Percentiles rank a stretch among this genome's conserved stretches.
phyloP scores from a whole-genome alignment of 2,329 filamentous ascomycete species.

The Helicocarpus griseus region DNA sequence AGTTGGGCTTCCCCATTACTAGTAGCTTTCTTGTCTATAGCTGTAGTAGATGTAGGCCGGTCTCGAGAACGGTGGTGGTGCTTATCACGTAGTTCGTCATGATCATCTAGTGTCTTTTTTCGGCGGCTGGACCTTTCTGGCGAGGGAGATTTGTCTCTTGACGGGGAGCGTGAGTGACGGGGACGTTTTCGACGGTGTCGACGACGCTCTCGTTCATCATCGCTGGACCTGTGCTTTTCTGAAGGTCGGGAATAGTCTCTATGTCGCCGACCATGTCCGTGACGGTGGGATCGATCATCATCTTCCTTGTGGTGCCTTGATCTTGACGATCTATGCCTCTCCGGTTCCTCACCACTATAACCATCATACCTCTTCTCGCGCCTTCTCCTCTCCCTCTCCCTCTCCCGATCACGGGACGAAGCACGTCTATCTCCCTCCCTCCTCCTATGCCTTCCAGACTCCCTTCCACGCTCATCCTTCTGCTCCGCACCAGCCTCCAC shows the following conservation, averaged over 20 bases:
- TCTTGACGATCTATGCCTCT: constrained; percentile 7
- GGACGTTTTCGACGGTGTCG: constrained; percentile 6
- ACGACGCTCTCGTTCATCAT: constrained; percentile 6
- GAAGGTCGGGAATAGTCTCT: constrained; percentile 17
- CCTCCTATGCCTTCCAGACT: constrained; percentile 13
- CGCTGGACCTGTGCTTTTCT: constrained; percentile 15
- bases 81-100: neutral
- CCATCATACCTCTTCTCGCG: constrained; percentile 17
- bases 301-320: constrained; percentile 7
- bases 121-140: constrained; percentile 8
- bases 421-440: constrained; percentile 18
- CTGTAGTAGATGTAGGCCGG: neutral
- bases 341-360: constrained; percentile 9
- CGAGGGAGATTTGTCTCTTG: constrained; percentile 16
- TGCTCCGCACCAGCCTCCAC: constrained; percentile 17
- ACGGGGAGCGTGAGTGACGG: constrained; percentile 13
- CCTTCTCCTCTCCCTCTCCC: constrained; percentile 8
- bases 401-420: constrained; percentile 7
- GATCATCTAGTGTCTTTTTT: constrained; percentile 7
- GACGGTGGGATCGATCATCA: constrained; percentile 6
- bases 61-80: neutral
- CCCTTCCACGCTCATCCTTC: constrained; percentile 3
- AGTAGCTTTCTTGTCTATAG: neutral
- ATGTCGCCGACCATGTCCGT: constrained; percentile 6
- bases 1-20: neutral